Evolutionary conservation across 208 protist genomes (phyloP), one percentile per base, ranked within the genome.

Genomic region (Plasmodiophora brassicae): DNA sequence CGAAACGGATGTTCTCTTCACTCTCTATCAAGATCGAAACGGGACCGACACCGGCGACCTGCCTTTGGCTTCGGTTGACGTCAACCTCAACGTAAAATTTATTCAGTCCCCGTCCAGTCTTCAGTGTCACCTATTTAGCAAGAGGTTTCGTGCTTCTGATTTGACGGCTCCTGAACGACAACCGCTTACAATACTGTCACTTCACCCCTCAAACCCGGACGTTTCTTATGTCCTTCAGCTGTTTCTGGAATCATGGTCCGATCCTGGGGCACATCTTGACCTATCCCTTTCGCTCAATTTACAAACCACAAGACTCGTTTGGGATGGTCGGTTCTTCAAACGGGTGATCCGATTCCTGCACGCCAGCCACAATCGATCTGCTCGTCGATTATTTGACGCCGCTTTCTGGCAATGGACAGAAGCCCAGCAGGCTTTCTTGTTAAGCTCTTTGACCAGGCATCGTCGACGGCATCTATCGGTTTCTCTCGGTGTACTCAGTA

Each of bases 381-480:
- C 65, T 5, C n/a, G 5, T 14, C 20, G 32, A 38, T 32, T 78
- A 38, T 78, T 78, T 78, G 65, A 78, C n/a, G 65, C 65, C 14
- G 65, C 65, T 5, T 78, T 78, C 41, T 78, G 65, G 65, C 14
- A 78, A 78, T 78, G 65, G 65, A 78, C 65, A 44, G 65, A 78
- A 32, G n/a, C n/a, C 5, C 65, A 78, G 41, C 65, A 78, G 41
- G 5, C 65, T 8, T 78, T 78, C 41, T 32, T 78, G n/a, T 36
- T 78, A 38, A 78, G 65, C 65, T n/a, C 65, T 32, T 78, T 78
- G 20, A 5, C 65, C 10, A 78, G 5, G 20, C 65, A 78, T n/a
- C 65, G n/a, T 38, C 32, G 41, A 32, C 65, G 41, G 32, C 32
- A 32, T 44, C 5, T 78, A 44, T 5, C 5, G 20, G 65, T 38